phyloP scores from a whole-genome alignment of 169 alveolate species.

The Plasmodium fragile region DNA sequence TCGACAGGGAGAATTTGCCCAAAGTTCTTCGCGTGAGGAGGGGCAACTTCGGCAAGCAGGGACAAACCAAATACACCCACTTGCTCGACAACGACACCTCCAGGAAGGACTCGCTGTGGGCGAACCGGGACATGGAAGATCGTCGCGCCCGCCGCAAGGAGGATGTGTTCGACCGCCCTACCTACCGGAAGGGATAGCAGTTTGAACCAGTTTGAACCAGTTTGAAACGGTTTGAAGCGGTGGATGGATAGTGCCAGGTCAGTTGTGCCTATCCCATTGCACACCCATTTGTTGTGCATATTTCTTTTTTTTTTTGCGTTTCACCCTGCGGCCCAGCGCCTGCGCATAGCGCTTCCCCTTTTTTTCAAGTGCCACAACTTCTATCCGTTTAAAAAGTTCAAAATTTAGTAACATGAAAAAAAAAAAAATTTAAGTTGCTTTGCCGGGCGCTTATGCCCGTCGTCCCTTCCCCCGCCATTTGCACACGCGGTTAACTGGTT shows the following conservation, averaged over 20 bases:
- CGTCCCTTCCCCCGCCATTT: neutral
- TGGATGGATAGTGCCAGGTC: neutral
- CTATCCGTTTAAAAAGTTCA: neutral
- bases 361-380: neutral
- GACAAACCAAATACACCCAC: slow-evolving; percentile 96
- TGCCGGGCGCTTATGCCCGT: neutral
- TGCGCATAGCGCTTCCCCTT: neutral
- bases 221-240: neutral
- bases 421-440: neutral
- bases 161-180: slow-evolving; percentile 46
- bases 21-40: slow-evolving; percentile 88
- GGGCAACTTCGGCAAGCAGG: slow-evolving; percentile 93
- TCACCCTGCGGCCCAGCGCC: neutral
- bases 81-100: slow-evolving; percentile 96
- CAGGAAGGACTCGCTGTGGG: slow-evolving; percentile 66
- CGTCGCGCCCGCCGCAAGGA: neutral
- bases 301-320: no score
- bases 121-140: neutral
- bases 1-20: slow-evolving; percentile 87
- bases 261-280: neutral
- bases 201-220: no score
- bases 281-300: neutral
- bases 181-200: slow-evolving; percentile 10
- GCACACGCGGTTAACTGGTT: neutral
- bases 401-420: neutral